Percentiles rank a stretch among this genome's conserved stretches.
Evolutionary conservation across 768 basidiomycete genomes (phyloP).

Genomic region (Pilatotrama ljubarskyi): DNA sequence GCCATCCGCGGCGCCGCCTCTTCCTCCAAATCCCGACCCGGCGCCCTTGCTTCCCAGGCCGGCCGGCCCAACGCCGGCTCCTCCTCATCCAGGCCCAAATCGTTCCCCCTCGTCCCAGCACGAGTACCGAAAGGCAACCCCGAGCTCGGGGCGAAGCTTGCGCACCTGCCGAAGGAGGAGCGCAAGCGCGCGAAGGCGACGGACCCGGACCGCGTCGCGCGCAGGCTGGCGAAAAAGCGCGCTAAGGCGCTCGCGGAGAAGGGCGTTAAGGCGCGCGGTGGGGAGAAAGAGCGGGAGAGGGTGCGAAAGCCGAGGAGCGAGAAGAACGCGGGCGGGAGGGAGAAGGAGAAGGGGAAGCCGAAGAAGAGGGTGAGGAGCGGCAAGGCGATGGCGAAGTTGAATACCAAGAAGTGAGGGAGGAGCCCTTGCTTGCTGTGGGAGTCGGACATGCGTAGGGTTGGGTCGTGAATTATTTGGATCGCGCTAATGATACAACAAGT

Average conservation of each 20-base stretch:
- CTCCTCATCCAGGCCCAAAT: neutral
- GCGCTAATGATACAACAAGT: constrained; percentile 24
- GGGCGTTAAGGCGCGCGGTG: constrained; percentile 36
- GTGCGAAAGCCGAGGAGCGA: constrained; percentile 44
- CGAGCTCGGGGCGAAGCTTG: constrained; percentile 73
- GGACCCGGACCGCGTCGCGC: constrained; percentile 78
- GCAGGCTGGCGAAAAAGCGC: constrained; percentile 91
- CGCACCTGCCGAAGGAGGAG: constrained; percentile 78
- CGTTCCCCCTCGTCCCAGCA: constrained; percentile 9
- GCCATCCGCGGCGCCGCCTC: constrained; percentile 20
- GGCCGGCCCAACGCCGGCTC: neutral
- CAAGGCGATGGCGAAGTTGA: constrained; percentile 53
- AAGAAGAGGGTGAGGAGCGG: constrained; percentile 55
- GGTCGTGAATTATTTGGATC: neutral
- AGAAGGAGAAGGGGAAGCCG: constrained; percentile 34
- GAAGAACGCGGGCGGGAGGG: constrained; percentile 28
- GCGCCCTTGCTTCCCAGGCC: no score
- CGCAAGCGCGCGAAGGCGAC: constrained; percentile 79
- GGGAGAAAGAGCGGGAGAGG: constrained; percentile 36
- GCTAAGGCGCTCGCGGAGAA: constrained; percentile 54
- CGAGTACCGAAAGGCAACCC: constrained; percentile 79
- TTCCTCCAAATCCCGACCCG: constrained; percentile 18
- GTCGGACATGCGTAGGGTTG: neutral
- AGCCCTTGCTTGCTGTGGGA: neutral
- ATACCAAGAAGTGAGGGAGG: constrained; percentile 52